Evolutionary conservation across 371 early-diverging fungal species (phyloP), one percentile per base, ranked within the genome.

Genomic region (Mucor sp.): DNA sequence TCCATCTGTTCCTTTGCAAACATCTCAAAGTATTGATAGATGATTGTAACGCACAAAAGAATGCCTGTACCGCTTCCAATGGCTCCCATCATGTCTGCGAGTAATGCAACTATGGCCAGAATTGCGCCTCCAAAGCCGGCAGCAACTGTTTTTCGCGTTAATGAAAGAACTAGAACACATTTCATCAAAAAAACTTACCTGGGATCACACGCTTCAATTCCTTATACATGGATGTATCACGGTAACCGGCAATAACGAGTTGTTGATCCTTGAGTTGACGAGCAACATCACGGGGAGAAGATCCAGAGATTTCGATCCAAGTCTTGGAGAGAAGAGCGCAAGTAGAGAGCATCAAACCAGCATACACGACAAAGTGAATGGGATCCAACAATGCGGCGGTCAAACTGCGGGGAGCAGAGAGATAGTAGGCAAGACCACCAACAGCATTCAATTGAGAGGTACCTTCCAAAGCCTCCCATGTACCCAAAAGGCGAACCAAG

Each of bases 51-150:
- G 66, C 99, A 99, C 65, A 99, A 79, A 76, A 99, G 85, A 70
- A 99, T 99, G 89, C 99, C 99, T 28, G 99, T 99, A 35, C 99
- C 99, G 50, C 97, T 97, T 41, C 99, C 99, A 84, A 99, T 91
- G 35, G 94, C 94, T 55, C 97, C 98, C 15, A 86, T 67, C 76
- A 99, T 87, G 86, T 99, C 99, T 99, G 66, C 95, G 78, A 30
- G 99, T 95, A 50, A 95, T 94, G 62, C 30, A 2, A 99, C 88
- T n/a, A 94, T 90, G 69, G 99, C 99, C 71, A 99, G 93, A 76
- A 96, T 92, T 33, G 99, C 91, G 66, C 99, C 99, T 72, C 99
- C 99, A 65, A 97, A 94, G 58, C 93, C 94, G 35, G 98, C 94
- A 66, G 95, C 95, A 33, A 95, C 96, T 44, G 19, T 15, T 15